Evolutionary conservation across 306 rosid species (phyloP), one percentile per base, ranked within the genome.

Genomic region (Acacia confusa): DNA sequence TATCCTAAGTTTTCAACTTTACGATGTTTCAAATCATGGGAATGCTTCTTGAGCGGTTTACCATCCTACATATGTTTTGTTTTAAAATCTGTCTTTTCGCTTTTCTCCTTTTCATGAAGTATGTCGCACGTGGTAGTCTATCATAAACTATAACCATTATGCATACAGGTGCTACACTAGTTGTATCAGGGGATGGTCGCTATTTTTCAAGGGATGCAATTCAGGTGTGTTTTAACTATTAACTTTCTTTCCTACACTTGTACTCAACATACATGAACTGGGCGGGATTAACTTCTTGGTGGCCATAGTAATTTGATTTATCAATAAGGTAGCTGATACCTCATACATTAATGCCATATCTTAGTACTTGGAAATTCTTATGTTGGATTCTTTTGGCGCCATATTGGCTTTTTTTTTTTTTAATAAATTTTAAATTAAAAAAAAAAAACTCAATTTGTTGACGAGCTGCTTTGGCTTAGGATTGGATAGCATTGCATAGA

Each of bases 151-250:
- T 75, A 52, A 47, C 73, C 78, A 78, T 47, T 32, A 28, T 78
- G 47, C 63, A 76, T 93, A 74, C 70, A 96, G 97, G 99, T 79
- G 97, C 92, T 16, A 92, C 97, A 55, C 91, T 96, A 43, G 97
- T 96, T 88, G 97, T 93, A 70, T 96, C 98, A 40, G 98, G 99
- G 60, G 99, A 96, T 92, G 99, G 99, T 47, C 98, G 99, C 75
- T 93, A 92, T 83, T 93, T 69, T 76, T 92, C 99, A 25, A 90
- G 89, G 93, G 98, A 91, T 22, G 97, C 97, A 66, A 90, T 96
- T 84, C 99, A 91, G 98, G 98, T 93, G 57, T 63, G 53, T 86
- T 76, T 36, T 45, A 36, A 50, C 22, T 43, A 24, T 24, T 66
- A 10, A 3, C 64, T 61, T 22, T 71, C 45, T 75, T 61, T 55